These are phyloP conservation scores for Jacaranda copaia DNA, from an alignment of 257 asterid genomes.

Conservation along the genomic window DNA sequence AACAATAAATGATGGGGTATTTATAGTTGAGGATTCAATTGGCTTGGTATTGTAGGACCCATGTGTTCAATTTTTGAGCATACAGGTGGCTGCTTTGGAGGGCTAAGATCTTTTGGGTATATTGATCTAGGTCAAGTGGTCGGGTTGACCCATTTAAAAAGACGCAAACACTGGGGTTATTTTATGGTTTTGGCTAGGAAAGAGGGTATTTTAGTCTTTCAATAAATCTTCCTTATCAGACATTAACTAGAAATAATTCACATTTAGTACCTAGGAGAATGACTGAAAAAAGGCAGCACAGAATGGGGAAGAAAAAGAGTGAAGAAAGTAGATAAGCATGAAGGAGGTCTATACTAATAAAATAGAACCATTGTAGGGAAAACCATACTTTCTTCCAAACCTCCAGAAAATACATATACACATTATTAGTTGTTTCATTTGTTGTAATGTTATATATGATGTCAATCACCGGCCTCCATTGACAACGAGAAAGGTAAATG, in stretches of 20 bases:
- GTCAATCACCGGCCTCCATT: slow-evolving; percentile 4
- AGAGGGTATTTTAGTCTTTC: too few species aligned
- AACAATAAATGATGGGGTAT: too few species aligned
- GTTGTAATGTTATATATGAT: neutral
- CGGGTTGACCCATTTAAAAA: too few species aligned
- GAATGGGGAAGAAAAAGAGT: neutral
- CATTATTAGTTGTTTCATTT: neutral
- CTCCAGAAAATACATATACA: neutral
- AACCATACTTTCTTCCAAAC: neutral
- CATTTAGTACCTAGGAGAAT: slow-evolving; percentile 1
- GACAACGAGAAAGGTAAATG: neutral
- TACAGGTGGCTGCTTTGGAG: too few species aligned
- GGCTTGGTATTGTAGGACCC: too few species aligned
- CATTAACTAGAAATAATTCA: neutral
- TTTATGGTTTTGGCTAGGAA: too few species aligned
- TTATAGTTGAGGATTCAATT: too few species aligned
- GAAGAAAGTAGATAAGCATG: neutral
- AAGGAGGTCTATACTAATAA: neutral
- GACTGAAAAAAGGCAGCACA: neutral
- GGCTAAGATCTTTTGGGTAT: too few species aligned
- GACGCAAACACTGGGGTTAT: too few species aligned
- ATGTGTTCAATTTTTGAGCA: too few species aligned
- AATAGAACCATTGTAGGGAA: neutral
- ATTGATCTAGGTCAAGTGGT: too few species aligned
- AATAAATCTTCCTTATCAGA: too few species aligned